A percentile compares a stretch with the other conserved stretches of the same genome.
Conservation (phyloP, 257 asterid species). For the Striga asiatica region DNA sequence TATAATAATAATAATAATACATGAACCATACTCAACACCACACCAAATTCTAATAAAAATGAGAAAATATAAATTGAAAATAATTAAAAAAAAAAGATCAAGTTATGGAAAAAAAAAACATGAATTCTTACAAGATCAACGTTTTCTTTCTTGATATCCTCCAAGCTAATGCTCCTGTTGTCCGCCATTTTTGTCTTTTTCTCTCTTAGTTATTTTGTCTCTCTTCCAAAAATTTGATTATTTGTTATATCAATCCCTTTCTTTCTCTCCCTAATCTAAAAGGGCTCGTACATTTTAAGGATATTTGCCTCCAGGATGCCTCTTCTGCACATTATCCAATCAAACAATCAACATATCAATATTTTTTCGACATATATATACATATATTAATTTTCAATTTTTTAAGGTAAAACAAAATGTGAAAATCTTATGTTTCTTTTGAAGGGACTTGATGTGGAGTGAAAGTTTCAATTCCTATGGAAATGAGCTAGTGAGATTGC, state of each 20-base stretch:
- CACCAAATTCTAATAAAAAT: not conserved
- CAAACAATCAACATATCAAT: not conserved
- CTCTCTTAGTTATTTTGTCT: not conserved
- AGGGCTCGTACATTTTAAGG: no score
- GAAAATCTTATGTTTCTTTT: no score
- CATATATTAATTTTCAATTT: not conserved
- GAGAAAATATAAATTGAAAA: not conserved
- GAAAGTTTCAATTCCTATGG: not conserved
- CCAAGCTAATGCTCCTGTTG: constrained; percentile 32
- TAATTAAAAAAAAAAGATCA: not conserved
- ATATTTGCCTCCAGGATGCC: no score
- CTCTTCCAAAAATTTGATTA: no score
- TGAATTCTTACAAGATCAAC: constrained; percentile 50
- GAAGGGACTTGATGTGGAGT: no score
- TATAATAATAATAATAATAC: no score
- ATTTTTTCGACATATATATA: not conserved
- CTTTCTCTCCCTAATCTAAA: no score
- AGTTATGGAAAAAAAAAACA: not conserved
- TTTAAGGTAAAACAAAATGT: no score
- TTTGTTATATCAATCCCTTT: no score
- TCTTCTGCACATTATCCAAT: no score
- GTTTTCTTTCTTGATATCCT: constrained; percentile 61
- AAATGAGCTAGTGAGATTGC: not conserved
- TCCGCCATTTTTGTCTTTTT: constrained; percentile 19
- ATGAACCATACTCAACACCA: no score